Percentiles rank a stretch among this genome's conserved stretches.
Conservation (phyloP, 441 rosid species). For the Euphorbia celastroides region DNA sequence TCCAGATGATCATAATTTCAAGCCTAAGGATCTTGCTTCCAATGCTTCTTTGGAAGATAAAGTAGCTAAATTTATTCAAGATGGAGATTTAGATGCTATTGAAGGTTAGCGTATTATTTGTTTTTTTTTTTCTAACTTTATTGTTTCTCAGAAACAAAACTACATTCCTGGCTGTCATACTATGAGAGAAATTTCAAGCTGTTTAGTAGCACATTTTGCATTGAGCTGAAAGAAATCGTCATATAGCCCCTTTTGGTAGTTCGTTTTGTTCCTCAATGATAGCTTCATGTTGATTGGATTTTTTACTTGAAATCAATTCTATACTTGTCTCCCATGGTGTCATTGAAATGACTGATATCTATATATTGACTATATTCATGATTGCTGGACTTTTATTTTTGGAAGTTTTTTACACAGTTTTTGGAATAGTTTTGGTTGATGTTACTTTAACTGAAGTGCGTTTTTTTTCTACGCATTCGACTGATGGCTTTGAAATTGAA, state of each 20-base stretch:
- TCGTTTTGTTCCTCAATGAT: not conserved
- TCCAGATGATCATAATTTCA: constrained; percentile 20
- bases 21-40: constrained; percentile 22
- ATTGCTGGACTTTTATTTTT: not conserved
- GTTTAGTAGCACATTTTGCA: not conserved
- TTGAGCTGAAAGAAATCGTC: not conserved
- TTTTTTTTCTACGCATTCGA: constrained; percentile 10
- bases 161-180: not conserved
- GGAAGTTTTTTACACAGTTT: not conserved
- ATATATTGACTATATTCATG: no score
- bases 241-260: not conserved
- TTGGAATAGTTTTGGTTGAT: not conserved
- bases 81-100: constrained; percentile 53
- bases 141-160: not conserved
- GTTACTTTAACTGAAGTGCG: not conserved
- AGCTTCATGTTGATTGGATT: not conserved
- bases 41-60: constrained; percentile 47
- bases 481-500: constrained; percentile 21
- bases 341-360: not conserved
- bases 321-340: not conserved
- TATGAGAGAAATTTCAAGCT: not conserved
- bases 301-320: not conserved
- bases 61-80: constrained; percentile 52
- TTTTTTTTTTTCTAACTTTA: no score
- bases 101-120: constrained; percentile 36